phyloP scores from a whole-genome alignment of 257 asterid genomes.

The Cruciata laevipes region DNA sequence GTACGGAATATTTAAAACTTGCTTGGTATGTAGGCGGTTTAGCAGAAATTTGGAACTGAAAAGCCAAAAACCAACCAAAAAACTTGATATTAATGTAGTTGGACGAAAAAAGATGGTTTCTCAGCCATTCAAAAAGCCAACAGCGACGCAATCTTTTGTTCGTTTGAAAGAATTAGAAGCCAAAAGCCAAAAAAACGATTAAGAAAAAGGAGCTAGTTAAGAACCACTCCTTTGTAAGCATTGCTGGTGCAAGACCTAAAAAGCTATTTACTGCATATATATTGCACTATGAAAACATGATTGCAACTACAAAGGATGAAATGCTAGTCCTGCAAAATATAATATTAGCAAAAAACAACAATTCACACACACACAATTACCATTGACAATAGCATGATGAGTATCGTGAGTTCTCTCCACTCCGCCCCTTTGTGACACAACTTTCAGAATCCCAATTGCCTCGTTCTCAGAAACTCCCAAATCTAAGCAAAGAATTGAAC shows the following conservation, averaged over 20 bases:
- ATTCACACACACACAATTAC: constrained; percentile 27
- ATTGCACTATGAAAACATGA: neutral
- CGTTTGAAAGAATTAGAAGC: neutral
- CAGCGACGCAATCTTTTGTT: neutral
- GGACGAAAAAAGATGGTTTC: neutral
- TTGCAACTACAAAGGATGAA: too few species aligned
- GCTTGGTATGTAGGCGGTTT: too few species aligned
- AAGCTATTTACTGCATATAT: neutral
- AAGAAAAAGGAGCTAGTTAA: neutral
- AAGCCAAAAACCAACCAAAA: too few species aligned
- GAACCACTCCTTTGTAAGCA: neutral
- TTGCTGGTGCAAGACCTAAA: too few species aligned
- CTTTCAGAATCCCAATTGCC: constrained; percentile 51
- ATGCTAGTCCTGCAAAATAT: neutral
- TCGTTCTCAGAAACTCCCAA: constrained; percentile 64
- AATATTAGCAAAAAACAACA: too few species aligned
- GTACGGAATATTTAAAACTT: too few species aligned
- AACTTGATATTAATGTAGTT: neutral
- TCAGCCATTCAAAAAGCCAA: neutral
- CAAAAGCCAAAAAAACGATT: too few species aligned
- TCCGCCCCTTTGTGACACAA: constrained; percentile 49
- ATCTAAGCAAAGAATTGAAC: constrained; percentile 24
- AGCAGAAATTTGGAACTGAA: too few species aligned
- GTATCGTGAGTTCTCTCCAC: constrained; percentile 32
- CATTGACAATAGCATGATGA: constrained; percentile 43